Evolutionary conservation across 73 alveolate species (phyloP).

Genomic region (Stentor coeruleus): DNA sequence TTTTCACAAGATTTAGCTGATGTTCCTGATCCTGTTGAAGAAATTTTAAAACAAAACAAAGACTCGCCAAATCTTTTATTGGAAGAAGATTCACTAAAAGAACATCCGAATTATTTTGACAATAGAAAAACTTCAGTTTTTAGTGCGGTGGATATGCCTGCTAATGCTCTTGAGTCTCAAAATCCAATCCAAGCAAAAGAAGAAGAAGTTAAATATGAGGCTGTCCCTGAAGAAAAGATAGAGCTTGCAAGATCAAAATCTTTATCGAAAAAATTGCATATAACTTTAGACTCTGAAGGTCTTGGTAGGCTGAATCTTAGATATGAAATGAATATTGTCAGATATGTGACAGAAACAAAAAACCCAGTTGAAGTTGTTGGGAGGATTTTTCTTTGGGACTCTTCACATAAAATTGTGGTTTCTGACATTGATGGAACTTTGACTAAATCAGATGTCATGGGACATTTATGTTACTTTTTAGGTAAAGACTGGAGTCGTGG

Average conservation of each 20-base stretch:
- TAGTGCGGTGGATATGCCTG: neutral
- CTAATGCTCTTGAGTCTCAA: neutral
- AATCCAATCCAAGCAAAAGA: neutral
- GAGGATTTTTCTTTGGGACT: slow-evolving; percentile 72
- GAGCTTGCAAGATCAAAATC: no score
- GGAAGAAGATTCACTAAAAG: neutral
- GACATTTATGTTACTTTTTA: slow-evolving; percentile 85
- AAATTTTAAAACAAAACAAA: neutral
- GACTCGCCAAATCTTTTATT: neutral
- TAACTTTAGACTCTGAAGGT: slow-evolving; percentile 65
- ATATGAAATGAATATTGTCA: slow-evolving; percentile 74
- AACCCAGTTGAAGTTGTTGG: slow-evolving; percentile 47
- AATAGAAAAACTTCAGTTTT: neutral
- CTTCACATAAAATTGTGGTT: slow-evolving; percentile 68
- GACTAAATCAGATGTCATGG: slow-evolving; percentile 93
- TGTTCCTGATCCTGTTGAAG: neutral
- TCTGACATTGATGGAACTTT: slow-evolving; percentile 98
- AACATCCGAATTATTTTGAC: neutral
- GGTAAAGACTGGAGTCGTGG: slow-evolving; percentile 96
- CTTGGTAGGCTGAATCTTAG: slow-evolving; percentile 59
- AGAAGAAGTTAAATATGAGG: no score
- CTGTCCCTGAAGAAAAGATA: no score
- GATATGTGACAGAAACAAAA: slow-evolving; percentile 73
- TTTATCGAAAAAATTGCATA: neutral
- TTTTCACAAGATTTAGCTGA: slow-evolving; percentile 56